Conservation (phyloP, 768 basidiomycete genomes). For the Melanogaster broomeanus region DNA sequence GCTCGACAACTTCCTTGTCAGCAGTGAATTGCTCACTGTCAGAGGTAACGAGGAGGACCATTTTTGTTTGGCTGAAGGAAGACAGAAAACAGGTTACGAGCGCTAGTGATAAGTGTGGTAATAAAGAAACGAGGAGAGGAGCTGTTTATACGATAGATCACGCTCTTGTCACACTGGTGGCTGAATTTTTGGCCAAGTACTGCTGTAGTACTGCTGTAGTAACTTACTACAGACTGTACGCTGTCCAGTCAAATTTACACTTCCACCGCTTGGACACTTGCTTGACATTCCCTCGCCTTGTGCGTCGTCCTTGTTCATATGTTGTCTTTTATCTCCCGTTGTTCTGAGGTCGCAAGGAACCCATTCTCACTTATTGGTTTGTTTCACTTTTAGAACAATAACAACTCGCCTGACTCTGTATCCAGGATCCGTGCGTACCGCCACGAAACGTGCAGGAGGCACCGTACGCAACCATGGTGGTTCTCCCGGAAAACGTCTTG, state of each 20-base stretch:
- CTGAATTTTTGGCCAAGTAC: too few species aligned
- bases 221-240: too few species aligned
- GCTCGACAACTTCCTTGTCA: slow-evolving; percentile 93
- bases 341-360: slow-evolving; percentile 34
- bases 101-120: background rate
- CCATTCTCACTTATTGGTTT: slow-evolving; percentile 53
- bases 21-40: slow-evolving; percentile 95
- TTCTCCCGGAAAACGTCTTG: slow-evolving; percentile 90
- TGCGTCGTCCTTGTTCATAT: slow-evolving; percentile 1
- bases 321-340: slow-evolving; percentile 43
- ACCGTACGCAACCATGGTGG: slow-evolving; percentile 91
- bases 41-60: slow-evolving; percentile 90
- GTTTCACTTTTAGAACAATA: background rate
- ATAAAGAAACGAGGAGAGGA: background rate
- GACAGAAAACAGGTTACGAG: background rate
- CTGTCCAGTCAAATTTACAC: background rate
- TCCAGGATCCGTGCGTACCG: slow-evolving; percentile 77
- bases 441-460: slow-evolving; percentile 96
- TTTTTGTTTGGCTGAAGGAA: slow-evolving; percentile 32
- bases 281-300: too few species aligned
- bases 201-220: too few species aligned
- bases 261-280: too few species aligned
- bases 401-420: slow-evolving; percentile 1
- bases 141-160: slow-evolving; percentile 7
- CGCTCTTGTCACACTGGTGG: slow-evolving; percentile 12